Percentiles rank a stretch among this genome's conserved stretches.
Conservation (phyloP, 768 basidiomycete species). For the Rhodocollybia butyracea region DNA sequence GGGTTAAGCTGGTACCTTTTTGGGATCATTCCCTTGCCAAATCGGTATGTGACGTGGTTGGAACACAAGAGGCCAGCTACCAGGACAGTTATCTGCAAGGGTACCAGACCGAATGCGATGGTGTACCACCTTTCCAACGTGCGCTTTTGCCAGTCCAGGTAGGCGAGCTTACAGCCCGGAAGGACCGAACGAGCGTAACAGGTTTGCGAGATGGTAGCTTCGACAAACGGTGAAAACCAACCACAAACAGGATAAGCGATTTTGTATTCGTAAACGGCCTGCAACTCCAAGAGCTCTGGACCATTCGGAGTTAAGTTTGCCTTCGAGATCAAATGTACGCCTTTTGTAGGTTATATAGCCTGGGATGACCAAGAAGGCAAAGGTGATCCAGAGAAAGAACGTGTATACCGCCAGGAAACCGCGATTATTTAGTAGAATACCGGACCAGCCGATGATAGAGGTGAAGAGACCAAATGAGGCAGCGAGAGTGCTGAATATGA, state of each 20-base stretch:
- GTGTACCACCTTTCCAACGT: constrained; percentile 60
- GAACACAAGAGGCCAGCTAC: constrained; percentile 65
- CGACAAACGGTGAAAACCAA: constrained; percentile 75
- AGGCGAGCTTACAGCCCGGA: constrained; percentile 71
- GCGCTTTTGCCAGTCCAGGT: constrained; percentile 52
- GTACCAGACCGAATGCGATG: constrained; percentile 61
- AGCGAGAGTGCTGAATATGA: constrained; percentile 69
- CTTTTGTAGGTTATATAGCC: constrained; percentile 79
- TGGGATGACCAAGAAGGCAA: constrained; percentile 67
- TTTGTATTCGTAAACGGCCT: constrained; percentile 66
- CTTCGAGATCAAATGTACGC: constrained; percentile 57
- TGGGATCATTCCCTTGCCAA: constrained; percentile 87
- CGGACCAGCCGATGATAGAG: constrained; percentile 71
- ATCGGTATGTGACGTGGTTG: constrained; percentile 83
- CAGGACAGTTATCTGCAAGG: constrained; percentile 63
- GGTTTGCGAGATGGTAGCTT: constrained; percentile 68
- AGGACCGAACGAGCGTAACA: constrained; percentile 71
- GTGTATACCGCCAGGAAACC: constrained; percentile 77
- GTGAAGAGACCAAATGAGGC: constrained; percentile 58
- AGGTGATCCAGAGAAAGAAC: constrained; percentile 73
- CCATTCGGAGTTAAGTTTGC: constrained; percentile 78
- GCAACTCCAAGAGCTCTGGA: constrained; percentile 51
- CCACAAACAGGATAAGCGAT: constrained; percentile 76
- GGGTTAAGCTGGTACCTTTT: constrained; percentile 78
- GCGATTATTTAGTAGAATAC: constrained; percentile 81